These are phyloP conservation scores for Psilocybe mexicana DNA, from an alignment of 1,284 basidiomycete species.

Conservation along the genomic window DNA sequence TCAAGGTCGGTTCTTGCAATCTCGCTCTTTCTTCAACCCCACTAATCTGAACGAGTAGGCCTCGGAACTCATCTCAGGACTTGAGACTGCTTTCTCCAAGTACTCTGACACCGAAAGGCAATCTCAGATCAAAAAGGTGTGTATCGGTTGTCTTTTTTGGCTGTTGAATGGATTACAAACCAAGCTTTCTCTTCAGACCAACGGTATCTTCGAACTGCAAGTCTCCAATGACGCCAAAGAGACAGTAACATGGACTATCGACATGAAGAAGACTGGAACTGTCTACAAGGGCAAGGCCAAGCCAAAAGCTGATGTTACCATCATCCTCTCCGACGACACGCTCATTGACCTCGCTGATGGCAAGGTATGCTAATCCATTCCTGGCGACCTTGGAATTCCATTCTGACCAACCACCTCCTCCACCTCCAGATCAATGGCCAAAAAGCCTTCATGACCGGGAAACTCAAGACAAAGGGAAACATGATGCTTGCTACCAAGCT, in stretches of 20 bases:
- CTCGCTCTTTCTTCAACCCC: constrained; percentile 5
- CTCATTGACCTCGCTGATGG: constrained; percentile 67
- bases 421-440: constrained; percentile 73
- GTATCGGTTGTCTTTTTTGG: background rate
- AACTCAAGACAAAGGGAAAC: constrained; percentile 84
- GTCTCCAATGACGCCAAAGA: constrained; percentile 80
- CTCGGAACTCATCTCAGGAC: constrained; percentile 66
- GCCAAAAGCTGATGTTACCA: constrained; percentile 74
- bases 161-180: background rate
- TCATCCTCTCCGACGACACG: constrained; percentile 74
- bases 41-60: constrained; percentile 44
- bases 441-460: constrained; percentile 93
- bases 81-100: constrained; percentile 63
- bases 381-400: background rate
- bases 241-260: constrained; percentile 90
- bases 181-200: constrained; percentile 58
- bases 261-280: constrained; percentile 88
- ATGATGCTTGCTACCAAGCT: constrained; percentile 92
- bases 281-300: constrained; percentile 81
- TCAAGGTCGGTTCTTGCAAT: constrained; percentile 43
- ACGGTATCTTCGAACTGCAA: constrained; percentile 89
- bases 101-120: constrained; percentile 78
- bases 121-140: constrained; percentile 84
- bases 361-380: constrained; percentile 49
- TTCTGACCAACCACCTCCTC: background rate